These are phyloP conservation scores for Chlorociboria aeruginascens DNA, from an alignment of 495 filamentous ascomycete species.

Conservation along the genomic window DNA sequence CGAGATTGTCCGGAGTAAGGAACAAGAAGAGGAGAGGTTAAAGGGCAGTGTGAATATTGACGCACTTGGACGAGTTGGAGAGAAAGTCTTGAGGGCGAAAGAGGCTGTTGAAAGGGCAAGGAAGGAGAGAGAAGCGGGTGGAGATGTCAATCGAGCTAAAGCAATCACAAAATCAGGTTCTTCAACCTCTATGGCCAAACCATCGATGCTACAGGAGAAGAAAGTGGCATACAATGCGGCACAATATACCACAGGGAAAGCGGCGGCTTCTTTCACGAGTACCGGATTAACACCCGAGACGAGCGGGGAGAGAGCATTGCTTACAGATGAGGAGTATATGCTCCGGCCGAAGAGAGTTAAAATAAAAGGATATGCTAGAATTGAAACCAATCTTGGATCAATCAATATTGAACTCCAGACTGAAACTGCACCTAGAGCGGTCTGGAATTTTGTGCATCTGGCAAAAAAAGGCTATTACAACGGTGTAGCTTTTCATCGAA, in stretches of 20 bases:
- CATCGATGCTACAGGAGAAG: slow-evolving; percentile 32
- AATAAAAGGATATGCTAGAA: slow-evolving; percentile 75
- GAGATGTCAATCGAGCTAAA: slow-evolving; percentile 37
- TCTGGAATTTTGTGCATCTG: slow-evolving; percentile 92
- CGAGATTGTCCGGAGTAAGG: slow-evolving; percentile 50
- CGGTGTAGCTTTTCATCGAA: slow-evolving; percentile 73
- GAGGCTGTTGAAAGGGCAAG: slow-evolving; percentile 79
- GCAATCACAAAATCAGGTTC: slow-evolving; percentile 29
- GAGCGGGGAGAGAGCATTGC: slow-evolving; percentile 65
- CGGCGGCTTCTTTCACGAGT: slow-evolving; percentile 88
- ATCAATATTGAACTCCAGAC: slow-evolving; percentile 85
- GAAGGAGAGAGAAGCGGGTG: slow-evolving; percentile 32
- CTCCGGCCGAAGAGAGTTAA: slow-evolving; percentile 79
- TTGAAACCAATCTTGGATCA: slow-evolving; percentile 72
- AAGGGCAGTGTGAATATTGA: slow-evolving; percentile 60
- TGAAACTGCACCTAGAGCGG: slow-evolving; percentile 79
- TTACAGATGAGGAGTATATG: slow-evolving; percentile 94
- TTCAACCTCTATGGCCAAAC: slow-evolving; percentile 9
- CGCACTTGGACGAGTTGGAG: slow-evolving; percentile 64
- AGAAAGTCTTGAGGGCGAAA: slow-evolving; percentile 85
- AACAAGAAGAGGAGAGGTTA: slow-evolving; percentile 45
- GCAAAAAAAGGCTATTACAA: slow-evolving; percentile 85
- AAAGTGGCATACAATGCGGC: slow-evolving; percentile 72
- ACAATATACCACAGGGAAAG: slow-evolving; percentile 77
- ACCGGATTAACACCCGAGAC: slow-evolving; percentile 92